A percentile compares a stretch with the other conserved stretches of the same genome.
phyloP scores from a whole-genome alignment of 2,329 filamentous ascomycete genomes.

The Cladosporium austrohemisphaericum region DNA sequence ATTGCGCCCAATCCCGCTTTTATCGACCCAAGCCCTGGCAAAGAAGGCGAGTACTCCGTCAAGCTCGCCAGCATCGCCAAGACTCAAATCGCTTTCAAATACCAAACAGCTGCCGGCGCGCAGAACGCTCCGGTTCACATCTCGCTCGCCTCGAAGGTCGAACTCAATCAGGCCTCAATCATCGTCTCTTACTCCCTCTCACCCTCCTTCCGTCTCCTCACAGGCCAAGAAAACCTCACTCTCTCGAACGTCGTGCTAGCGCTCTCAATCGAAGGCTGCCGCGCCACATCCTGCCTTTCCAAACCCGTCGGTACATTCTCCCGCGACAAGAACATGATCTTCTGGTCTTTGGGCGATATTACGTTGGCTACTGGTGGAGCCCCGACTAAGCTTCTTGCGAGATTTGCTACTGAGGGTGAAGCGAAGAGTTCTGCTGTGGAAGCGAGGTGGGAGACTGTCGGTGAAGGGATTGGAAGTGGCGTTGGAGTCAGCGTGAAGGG shows the following conservation, averaged over 20 bases:
- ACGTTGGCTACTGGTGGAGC: conserved; percentile 56
- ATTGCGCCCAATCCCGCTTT: conserved; percentile 93
- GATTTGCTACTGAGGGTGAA: conserved; percentile 70
- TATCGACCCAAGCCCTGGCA: conserved; percentile 65
- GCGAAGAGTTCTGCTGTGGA: conserved; percentile 74
- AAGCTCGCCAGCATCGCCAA: conserved; percentile 65
- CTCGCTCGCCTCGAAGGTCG: conserved; percentile 75
- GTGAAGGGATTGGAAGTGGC: conserved; percentile 55
- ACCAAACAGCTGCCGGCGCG: conserved; percentile 64
- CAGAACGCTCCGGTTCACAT: conserved; percentile 67
- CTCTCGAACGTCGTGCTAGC: conserved; percentile 73
- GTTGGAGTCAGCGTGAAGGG: conserved; percentile 53
- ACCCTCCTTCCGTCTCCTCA: conserved; percentile 56
- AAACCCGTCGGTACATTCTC: conserved; percentile 77
- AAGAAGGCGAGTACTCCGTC: conserved; percentile 75
- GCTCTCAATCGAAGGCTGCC: conserved; percentile 63
- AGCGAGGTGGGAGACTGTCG: conserved; percentile 71
- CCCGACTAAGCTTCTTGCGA: conserved; percentile 74
- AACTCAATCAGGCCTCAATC: conserved; percentile 79
- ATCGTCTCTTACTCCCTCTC: conserved; percentile 83
- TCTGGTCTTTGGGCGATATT: conserved; percentile 77
- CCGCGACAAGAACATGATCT: conserved; percentile 71
- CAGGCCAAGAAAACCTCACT: conserved; percentile 42
- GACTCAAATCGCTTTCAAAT: conserved; percentile 83
- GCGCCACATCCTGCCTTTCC: conserved; percentile 65